Evolutionary conservation across 129 eudicot genomes (phyloP).

Genomic region (Artemisia tridentata): DNA sequence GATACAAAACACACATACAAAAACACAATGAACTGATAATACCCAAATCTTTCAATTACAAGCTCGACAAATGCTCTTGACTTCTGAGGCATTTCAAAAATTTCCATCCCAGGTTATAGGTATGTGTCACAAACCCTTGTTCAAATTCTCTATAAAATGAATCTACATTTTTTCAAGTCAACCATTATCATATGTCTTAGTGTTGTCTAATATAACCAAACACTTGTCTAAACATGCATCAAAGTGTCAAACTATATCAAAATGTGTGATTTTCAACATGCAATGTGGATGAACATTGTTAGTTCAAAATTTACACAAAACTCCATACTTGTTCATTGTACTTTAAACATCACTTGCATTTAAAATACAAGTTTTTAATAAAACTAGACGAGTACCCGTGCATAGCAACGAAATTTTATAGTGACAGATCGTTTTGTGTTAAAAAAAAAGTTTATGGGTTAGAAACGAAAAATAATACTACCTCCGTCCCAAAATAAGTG

Average conservation of each 20-base stretch:
- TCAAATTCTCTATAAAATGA: background rate
- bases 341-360: background rate
- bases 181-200: background rate
- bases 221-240: background rate
- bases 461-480: no score
- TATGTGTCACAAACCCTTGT: slow-evolving; percentile 24
- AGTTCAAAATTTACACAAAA: background rate
- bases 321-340: background rate
- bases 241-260: background rate
- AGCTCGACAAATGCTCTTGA: no score
- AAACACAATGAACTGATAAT: no score
- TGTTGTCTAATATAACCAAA: background rate
- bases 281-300: slow-evolving; percentile 13
- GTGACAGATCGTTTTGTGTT: no score
- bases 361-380: background rate
- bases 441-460: no score
- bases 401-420: no score
- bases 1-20: no score
- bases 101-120: slow-evolving; percentile 80
- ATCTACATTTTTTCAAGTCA: background rate
- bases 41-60: no score
- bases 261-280: background rate
- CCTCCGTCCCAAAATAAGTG: no score
- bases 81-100: slow-evolving; percentile 74
- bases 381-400: no score